Base-by-base conservation (phyloP, 1,139 yeast species). In the Scheffersomyces quercinus region DNA sequence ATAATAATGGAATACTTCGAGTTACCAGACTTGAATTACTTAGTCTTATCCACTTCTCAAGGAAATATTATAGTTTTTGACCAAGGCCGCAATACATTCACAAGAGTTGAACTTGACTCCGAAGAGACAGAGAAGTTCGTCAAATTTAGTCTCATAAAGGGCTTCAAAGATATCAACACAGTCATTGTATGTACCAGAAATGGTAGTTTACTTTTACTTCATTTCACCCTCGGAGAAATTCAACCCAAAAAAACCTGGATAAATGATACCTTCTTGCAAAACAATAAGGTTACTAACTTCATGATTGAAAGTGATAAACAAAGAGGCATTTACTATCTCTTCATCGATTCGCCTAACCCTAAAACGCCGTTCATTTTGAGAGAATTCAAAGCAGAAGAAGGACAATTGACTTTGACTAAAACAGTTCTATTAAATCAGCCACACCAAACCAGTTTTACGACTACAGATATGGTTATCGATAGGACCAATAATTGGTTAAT, bases 261-360 rank as follows among this genome's bases (percentile, higher is more conserved):
- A 10, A 36, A 44, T 12, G 62, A 54, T 46, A 55, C 56, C 5
- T 15, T 42, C 20, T 51, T 60, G 24, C 49, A 48, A 5, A 50
- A 49, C 1, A 68, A 75, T n/a, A 84, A 83, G 52, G 67, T 82
- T 8, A 75, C 82, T 10, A 85, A 83, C 50, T 65, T 82, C 4
- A 60, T 85, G 36, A 60, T 75, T 0, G 56, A 66, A 31, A 45
- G 50, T 11, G 56, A 57, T 33, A 16, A 38, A 3, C 40, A 52
- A 8, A 56, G 56, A 0, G 54, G 60, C 5, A 49, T 55, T 9
- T 57, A 65, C 28, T 70, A 71, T 36, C 43, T 81, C 0, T 60
- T 85, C 12, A 59, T 78, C 4, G 93, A 85, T 49, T 80, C 89
- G 10, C 90, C 95, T 35, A 83, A 85, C 53, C 85, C 88, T 0